Base-by-base conservation (phyloP, 106 monocot genomes). In the Chionographis japonica region DNA sequence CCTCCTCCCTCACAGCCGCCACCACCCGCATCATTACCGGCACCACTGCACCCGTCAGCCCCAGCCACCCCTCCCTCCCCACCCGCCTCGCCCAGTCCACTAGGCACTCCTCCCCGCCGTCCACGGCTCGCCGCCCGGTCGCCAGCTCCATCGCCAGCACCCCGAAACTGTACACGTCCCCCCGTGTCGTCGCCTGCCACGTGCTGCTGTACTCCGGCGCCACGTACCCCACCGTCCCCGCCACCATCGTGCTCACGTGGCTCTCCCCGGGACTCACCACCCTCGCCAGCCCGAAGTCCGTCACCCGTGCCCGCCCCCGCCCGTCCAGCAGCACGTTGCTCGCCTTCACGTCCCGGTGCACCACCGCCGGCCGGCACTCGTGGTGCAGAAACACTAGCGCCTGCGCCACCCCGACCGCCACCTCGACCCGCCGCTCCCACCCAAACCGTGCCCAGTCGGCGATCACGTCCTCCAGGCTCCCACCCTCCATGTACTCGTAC, bases 311-410 rank as follows among this genome's bases (percentile, higher is more conserved):
- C 37, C 58, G 40, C 4, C 90, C 90, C 0, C 9, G 52, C 10
- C 87, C 53, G 60, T 87, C 90, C 42, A 94, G 62, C 74, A 94
- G 52, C 65, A 90, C 90, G 55, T 94, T 94, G 73, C 87, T 88
- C 46, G 94, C 94, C 74, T 94, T 94, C 58, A 94, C 90, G 74
- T 94, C 94, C 8, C 94, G 79, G 69, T 94, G 94, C 10, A 94
- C 94, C 64, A 94, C 88, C 9, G 83, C 90, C 52, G 90, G 94
- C 6, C 10, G 3, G 68, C 94, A 94, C n/a, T 76, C 85, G 50
- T 94, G 85, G 74, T 94, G 94, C 4, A 94, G 68, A 68, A 80
- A 85, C 4, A 37, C 85, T 61, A 94, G 62, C 2, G 85, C 94
- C 1, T 76, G 74, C 2, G 94, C 90, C 69, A 94, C 87, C 20